Base-by-base conservation (phyloP, 352 stramenopile species). In the Phytophthora multivora region DNA sequence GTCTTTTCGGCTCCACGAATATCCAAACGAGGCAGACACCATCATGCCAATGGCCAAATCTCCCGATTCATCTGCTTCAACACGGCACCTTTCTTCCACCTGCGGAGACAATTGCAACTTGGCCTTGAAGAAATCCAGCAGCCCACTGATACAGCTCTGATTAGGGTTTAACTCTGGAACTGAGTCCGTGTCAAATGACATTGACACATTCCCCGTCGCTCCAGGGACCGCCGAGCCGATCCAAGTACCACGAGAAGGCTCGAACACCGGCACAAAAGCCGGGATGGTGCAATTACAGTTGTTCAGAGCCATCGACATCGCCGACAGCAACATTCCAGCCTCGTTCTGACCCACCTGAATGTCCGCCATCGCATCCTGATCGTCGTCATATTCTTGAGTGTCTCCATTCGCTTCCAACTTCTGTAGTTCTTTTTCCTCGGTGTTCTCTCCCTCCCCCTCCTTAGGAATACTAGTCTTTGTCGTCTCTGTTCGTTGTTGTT, bases 231-330 rank as follows among this genome's bases (percentile, higher is more conserved):
- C 83, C 0, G 78, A 80, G 23, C 86, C 86, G 19, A 92, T 75
- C 80, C 75, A 93, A 31, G 66, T 79, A 13, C 80, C 78, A n/a
- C 66, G 55, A n/a, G 71, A 76, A 2, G 80, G 66, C 43, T 88
- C 73, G 42, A 79, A 68, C 18, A 91, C 66, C 0, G 80, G 82
- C 21, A 93, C 83, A 47, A 95, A 93, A 13, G 72, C 83, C 2
- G 86, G 86, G 13, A 95, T 76, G 16, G 86, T 91, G 55, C 86
- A 95, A 56, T 93, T 93, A 52, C 80, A 91, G 55, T 90, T 91
- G 48, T 79, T 82, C 35, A 95, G 52, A 15, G 86, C 86, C 48
- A 95, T 76, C 30, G 75, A 86, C 4, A 95, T 60, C 19, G 83
- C 79, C 13, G 83, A 93, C 7, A 95, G 59, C 47, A 95, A 31